Evolutionary conservation across 345 rosid genomes (phyloP).

Genomic region (Barbarea vulgaris): DNA sequence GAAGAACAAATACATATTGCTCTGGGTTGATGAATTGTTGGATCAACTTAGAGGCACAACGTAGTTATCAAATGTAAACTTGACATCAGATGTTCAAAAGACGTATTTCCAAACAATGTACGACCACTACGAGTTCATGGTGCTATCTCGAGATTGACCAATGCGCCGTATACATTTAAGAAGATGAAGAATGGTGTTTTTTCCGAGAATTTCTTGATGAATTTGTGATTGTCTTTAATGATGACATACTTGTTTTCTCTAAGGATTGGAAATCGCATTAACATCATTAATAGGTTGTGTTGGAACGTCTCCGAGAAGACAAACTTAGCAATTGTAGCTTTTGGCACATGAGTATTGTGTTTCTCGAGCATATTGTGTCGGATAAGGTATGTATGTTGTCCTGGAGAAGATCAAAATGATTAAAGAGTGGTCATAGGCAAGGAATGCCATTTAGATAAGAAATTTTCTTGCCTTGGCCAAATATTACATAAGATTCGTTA

Average conservation of each 20-base stretch:
- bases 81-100: neutral
- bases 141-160: neutral
- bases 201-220: neutral
- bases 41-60: neutral
- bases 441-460: neutral
- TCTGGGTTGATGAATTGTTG: neutral
- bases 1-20: neutral
- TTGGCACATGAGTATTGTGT: neutral
- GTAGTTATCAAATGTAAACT: neutral
- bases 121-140: neutral
- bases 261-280: neutral
- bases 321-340: neutral
- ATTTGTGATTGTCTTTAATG: neutral
- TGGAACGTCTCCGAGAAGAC: neutral
- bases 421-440: neutral
- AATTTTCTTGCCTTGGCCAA: neutral
- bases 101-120: neutral
- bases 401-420: neutral
- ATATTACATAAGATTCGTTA: neutral
- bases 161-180: neutral
- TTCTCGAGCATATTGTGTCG: neutral
- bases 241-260: neutral
- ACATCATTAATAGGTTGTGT: neutral
- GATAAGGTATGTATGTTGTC: neutral
- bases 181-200: neutral